Evolutionary conservation across 2,329 filamentous ascomycete species (phyloP).

Genomic region (Xylariomycetidae sp.): DNA sequence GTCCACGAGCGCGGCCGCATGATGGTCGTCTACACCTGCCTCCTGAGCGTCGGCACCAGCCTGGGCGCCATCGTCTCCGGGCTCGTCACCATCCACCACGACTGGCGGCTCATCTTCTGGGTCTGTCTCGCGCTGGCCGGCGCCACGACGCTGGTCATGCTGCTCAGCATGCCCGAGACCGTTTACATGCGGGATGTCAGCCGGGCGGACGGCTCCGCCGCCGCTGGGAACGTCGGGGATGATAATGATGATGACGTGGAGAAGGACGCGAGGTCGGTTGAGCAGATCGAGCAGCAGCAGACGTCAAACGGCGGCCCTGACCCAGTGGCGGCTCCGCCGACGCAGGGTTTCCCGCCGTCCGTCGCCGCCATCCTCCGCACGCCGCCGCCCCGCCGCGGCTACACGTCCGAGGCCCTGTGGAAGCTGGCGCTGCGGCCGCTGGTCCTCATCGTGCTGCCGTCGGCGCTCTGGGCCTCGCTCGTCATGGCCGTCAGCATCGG

Average conservation of each 20-base stretch:
- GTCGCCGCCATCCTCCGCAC: background rate
- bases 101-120: conserved; percentile 32
- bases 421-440: conserved; percentile 31
- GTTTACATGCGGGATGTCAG: conserved; percentile 12
- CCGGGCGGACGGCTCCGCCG: conserved; percentile 9
- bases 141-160: conserved; percentile 25
- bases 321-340: too few relatives aligned
- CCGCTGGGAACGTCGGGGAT: conserved; percentile 5
- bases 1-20: conserved; percentile 32
- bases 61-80: conserved; percentile 4
- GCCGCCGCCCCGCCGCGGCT: conserved; percentile 5
- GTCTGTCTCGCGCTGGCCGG: conserved; percentile 30
- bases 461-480: conserved; percentile 34
- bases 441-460: conserved; percentile 29
- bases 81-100: conserved; percentile 26
- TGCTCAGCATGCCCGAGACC: conserved; percentile 37
- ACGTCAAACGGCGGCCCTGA: too few relatives aligned
- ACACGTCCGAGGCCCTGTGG: conserved; percentile 27
- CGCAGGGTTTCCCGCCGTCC: too few relatives aligned
- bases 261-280: too few relatives aligned
- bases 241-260: too few relatives aligned
- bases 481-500: conserved; percentile 34
- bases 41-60: background rate
- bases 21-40: conserved; percentile 23
- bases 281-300: too few relatives aligned